Base-by-base conservation (phyloP, 2,329 filamentous ascomycete genomes). In the Trichoderma brevicompactum region DNA sequence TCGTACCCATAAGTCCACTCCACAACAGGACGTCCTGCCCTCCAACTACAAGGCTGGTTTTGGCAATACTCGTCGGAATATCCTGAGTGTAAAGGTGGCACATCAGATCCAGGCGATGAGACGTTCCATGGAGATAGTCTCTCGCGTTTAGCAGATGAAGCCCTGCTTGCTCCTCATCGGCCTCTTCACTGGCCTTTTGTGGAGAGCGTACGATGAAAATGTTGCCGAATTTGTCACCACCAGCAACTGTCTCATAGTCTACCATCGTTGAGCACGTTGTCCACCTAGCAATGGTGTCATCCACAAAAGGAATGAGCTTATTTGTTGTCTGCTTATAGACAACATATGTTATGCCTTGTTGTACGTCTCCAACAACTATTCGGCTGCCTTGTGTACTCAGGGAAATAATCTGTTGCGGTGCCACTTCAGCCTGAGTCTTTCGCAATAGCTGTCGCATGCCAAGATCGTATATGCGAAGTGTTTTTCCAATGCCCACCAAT, bases 221-320 rank as follows among this genome's bases (percentile, higher is more conserved):
- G 72, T 99, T 99, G 67, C 95, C 96, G 70, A 99, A 99, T 75
- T 97, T 98, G 80, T 99, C 95, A 41, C 94, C 94, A 41, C 94
- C 95, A 2, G 93, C 94, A 28, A 92, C 88, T 1, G 95, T 96
- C 76, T 99, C 95, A 77, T 99, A 99, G 78, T 99, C 95, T 2
- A 98, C 89, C 92, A 99, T 97, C 2, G 93, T 86, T 0, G 91
- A 90, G 70, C 91, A 91, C 0, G 92, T 96, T 1, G 92, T 96
- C 92, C 94, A 98, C 38, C 95, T 88, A 58, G 93, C 85, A 67
- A 97, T 85, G 7, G 89, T 90, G 75, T 99, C 95, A 74, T 99
- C 95, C 17, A 87, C 92, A 73, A 99, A 99, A 0, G 94, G 91
- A 66, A 99, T 96, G 54, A 99, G 82, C 72, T 90, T 91, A 78